Percentiles rank a stretch among this genome's conserved stretches.
Conservation (phyloP, 208 protist genomes). For the Histomonas meleagridis region DNA sequence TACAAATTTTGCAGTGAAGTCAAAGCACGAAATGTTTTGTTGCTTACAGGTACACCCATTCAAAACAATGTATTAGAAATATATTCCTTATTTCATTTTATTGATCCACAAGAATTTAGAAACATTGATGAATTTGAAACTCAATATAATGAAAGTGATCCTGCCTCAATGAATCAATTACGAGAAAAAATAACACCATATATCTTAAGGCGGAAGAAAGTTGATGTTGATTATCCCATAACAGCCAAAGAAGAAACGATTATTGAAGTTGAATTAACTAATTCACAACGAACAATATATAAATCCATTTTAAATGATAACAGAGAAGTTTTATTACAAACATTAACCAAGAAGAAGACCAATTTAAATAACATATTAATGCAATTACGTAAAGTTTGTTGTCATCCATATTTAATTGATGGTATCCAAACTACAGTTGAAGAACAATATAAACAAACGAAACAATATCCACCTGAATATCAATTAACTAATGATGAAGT, state of each 20-base stretch:
- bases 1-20: slow-evolving; percentile 80
- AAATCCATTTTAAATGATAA: slow-evolving; percentile 50
- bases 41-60: slow-evolving; percentile 58
- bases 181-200: slow-evolving; percentile 48
- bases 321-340: slow-evolving; percentile 43
- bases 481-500: neutral
- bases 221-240: slow-evolving; percentile 75
- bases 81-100: slow-evolving; percentile 66
- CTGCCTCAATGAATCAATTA: slow-evolving; percentile 35
- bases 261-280: slow-evolving; percentile 54
- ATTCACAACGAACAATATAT: slow-evolving; percentile 63
- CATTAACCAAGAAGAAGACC: neutral
- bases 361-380: slow-evolving; percentile 49
- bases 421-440: neutral
- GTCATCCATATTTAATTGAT: slow-evolving; percentile 63
- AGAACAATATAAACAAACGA: neutral
- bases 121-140: slow-evolving; percentile 50
- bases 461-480: neutral
- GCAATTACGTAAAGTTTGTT: slow-evolving; percentile 71
- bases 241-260: slow-evolving; percentile 60
- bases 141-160: slow-evolving; percentile 60
- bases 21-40: slow-evolving; percentile 54
- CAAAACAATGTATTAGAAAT: slow-evolving; percentile 59
- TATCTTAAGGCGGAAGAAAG: slow-evolving; percentile 74
- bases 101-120: slow-evolving; percentile 62